Evolutionary conservation across 805 yeast genomes (phyloP), one percentile per base, ranked within the genome.

Genomic region (Suhomyces xylopsoci): DNA sequence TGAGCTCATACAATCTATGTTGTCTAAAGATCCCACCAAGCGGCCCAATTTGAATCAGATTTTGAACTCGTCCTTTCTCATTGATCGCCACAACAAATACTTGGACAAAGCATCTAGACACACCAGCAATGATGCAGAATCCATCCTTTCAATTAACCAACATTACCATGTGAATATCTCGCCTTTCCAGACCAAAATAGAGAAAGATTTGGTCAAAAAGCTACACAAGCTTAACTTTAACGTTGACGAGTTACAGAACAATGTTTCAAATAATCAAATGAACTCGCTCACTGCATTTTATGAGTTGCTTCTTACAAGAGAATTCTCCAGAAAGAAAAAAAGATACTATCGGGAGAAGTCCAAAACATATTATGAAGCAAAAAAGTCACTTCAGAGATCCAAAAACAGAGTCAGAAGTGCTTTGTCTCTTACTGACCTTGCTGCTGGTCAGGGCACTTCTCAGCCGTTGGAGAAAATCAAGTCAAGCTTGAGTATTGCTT

Each of bases 251-350:
- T 69, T 91, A 30, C 82, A 81, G 58, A 72, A 79, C 7, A 80
- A 87, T 26, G 83, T 90, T 3, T 61, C 70, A 26, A 76, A 79
- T 52, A 78, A 80, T 46, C 82, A 85, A 52, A 81, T 89, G 68
- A 94, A 88, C 66, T 74, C 90, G 0, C 70, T 88, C 14, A 82
- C 88, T 12, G 96, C 93, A 0, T 76, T 85, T 52, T 90, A 92
- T 86, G 84, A 84, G 45, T 71, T 90, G 17, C 67, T 84, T 15
- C 67, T 86, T 26, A 90, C 87, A 20, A 70, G 73, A 47, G 84
- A 81, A 57, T 70, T 67, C 48, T 54, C 62, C 10, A 66, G 66
- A 48, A 74, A 74, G 59, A 70, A 67, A 54, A 57, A 58, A 48
- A 64, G 63, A 30, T 67, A 71, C 45, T 55, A 65, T 47, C 60